Evolutionary conservation across 2,329 filamentous ascomycete species (phyloP), one percentile per base, ranked within the genome.

Genomic region (Aspergillus luchuensis): DNA sequence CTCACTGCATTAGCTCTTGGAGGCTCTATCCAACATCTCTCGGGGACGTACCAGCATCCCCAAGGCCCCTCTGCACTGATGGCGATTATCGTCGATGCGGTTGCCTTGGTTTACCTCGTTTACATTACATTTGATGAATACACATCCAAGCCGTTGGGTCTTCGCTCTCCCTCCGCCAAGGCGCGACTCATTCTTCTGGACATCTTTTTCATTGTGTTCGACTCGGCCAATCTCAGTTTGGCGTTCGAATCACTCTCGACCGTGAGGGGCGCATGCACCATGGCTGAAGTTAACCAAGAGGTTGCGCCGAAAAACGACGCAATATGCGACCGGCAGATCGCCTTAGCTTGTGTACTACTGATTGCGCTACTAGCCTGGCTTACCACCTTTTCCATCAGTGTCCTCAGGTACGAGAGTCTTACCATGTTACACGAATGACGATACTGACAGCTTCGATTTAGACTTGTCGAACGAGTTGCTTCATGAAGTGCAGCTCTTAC

Each of bases 51-150:
- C 71, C 60, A 75, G 71, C 74, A 79, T 30, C 77, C 81, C 2
- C 88, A 91, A 73, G 87, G 85, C 30, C 87, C 89, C 41, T 96
- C 95, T 55, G 90, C 92, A 7, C 85, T 92, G 61, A 92, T 98
- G 79, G 94, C 94, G 30, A 89, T 98, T 57, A 86, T 91, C 38
- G 91, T 99, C 41, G 94, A 98, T 76, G 87, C 89, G 6, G 84
- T 98, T 13, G 94, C 95, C 3, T 84, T 98, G 60, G 87, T 94
- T 2, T 99, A 98, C 77, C 89, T 96, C 58, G 80, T 91, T 52
- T 98, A 97, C 78, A 95, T 98, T 79, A 96, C 93, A 23, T 96
- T 89, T 79, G 95, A 99, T 73, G 95, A 99, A 79, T 98, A 97
- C 78, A 95, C 91, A 5, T 91, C 92, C 30, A 96, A 96, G 74